Base-by-base conservation (phyloP, 179 eudicot species). In the Camellia oleifera region DNA sequence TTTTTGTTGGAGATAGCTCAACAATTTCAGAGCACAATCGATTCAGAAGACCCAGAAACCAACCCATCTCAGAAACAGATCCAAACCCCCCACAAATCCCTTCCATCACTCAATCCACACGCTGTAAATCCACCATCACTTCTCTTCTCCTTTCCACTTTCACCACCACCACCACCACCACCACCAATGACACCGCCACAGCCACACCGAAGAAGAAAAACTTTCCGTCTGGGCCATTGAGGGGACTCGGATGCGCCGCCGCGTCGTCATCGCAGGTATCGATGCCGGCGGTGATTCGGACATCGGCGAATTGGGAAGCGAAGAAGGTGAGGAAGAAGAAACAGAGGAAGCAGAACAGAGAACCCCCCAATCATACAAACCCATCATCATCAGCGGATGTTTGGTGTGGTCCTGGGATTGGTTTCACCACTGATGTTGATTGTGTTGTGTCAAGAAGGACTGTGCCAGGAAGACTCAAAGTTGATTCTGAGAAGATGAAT, bases 371-470 rank as follows among this genome's bases (percentile, higher is more conserved):
- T 56, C 83, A 70, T 74, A 14, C 4, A 7, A 74, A 68, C 67
- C 74, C 80, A 11, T 75, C 84, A 40, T 67, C 82, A 26, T 69
- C 81, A 7, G 14, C 81, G 42, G 32, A 95, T 84, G 91, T 95
- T 73, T 92, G 97, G 91, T 93, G 98, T 81, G 97, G 91, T 8
- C 93, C 93, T n/a, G 94, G 95, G 78, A 92, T 91, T 53, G 92
- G 88, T 44, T 54, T 88, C 32, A 26, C 74, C 7, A 75, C 88
- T 23, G 91, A 88, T 83, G 93, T 88, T 77, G 94, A 94, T 83
- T 90, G 91, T 86, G 92, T 92, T 58, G 89, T 88, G 56, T 82
- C 91, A 44, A 79, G 83, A 57, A 85, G 95, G 44, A 89, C 92
- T 69, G 78, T 72, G 23, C 54, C 88, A 77, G 84, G 81, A 20